A percentile compares a stretch with the other conserved stretches of the same genome.
Evolutionary conservation across 164 flowering plant species (phyloP).

Genomic region (Santalum album): DNA sequence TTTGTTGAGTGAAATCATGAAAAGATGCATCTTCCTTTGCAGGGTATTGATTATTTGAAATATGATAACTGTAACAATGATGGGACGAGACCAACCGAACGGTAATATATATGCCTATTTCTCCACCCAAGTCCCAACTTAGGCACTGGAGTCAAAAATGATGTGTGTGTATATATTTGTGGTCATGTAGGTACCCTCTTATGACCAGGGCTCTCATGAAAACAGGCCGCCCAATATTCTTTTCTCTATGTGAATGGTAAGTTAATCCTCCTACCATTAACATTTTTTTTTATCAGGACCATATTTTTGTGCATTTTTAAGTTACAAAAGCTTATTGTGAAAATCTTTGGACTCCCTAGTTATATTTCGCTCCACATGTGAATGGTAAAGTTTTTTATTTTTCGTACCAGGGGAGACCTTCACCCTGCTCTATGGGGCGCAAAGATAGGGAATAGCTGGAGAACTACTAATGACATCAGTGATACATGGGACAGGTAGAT

Average conservation of each 20-base stretch:
- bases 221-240: constrained; percentile 51
- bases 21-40: not conserved
- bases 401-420: constrained; percentile 44
- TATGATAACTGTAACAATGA: constrained; percentile 37
- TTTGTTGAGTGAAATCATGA: not conserved
- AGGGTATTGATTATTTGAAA: constrained; percentile 48
- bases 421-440: constrained; percentile 60
- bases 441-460: constrained; percentile 58
- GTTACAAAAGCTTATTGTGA: too few relatives aligned
- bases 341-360: too few relatives aligned
- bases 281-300: too few relatives aligned
- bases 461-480: constrained; percentile 52
- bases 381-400: too few relatives aligned
- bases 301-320: too few relatives aligned
- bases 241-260: constrained; percentile 72
- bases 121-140: too few relatives aligned
- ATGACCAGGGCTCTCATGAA: constrained; percentile 59
- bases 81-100: constrained; percentile 28
- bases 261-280: not conserved
- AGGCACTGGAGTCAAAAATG: not conserved
- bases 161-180: not conserved
- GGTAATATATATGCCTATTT: constrained; percentile 23
- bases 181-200: constrained; percentile 38
- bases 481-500: constrained; percentile 51
- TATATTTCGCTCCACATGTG: too few relatives aligned